Evolutionary conservation across 2,329 filamentous ascomycete genomes (phyloP).

Genomic region (Fusarium solani-melongenae): DNA sequence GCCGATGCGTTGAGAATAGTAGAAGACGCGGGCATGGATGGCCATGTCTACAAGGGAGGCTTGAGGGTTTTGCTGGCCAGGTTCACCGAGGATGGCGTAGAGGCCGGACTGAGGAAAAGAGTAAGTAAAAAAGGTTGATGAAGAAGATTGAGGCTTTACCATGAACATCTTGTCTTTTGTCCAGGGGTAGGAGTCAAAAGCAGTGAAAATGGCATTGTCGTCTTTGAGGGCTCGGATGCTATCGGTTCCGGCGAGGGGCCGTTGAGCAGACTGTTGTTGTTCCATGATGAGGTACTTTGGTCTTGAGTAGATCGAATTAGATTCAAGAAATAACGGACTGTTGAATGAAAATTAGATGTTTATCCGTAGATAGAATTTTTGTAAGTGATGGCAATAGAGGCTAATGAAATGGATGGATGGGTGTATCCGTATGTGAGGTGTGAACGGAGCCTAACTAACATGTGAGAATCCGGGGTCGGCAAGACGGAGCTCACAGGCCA

Average conservation of each 20-base stretch:
- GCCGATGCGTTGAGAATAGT: conserved; percentile 65
- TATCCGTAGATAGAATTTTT: neutral
- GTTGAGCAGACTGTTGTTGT: conserved; percentile 27
- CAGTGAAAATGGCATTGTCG: conserved; percentile 62
- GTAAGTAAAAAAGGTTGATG: neutral
- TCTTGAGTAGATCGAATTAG: neutral
- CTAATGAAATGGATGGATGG: conserved; percentile 4
- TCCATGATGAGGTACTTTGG: conserved; percentile 12
- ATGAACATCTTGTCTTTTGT: conserved; percentile 75
- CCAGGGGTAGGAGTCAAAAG: conserved; percentile 76
- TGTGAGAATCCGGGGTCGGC: conserved; percentile 38
- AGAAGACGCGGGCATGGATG: conserved; percentile 75
- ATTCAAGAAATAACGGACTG: neutral
- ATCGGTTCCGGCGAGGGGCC: conserved; percentile 46
- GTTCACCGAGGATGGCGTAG: conserved; percentile 71
- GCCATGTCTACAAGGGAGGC: conserved; percentile 68
- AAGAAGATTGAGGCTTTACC: conserved; percentile 50
- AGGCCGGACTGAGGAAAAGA: conserved; percentile 62
- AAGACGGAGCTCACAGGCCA: neutral
- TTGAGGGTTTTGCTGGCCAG: conserved; percentile 53
- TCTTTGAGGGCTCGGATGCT: conserved; percentile 54
- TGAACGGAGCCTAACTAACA: conserved; percentile 27
- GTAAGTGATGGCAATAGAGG: neutral
- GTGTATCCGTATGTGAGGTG: conserved; percentile 7
- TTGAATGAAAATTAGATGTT: conserved; percentile 7